Percentiles rank a stretch among this genome's conserved stretches.
Conservation (phyloP, 1,284 basidiomycete genomes). For the Bjerkandera adusta region DNA sequence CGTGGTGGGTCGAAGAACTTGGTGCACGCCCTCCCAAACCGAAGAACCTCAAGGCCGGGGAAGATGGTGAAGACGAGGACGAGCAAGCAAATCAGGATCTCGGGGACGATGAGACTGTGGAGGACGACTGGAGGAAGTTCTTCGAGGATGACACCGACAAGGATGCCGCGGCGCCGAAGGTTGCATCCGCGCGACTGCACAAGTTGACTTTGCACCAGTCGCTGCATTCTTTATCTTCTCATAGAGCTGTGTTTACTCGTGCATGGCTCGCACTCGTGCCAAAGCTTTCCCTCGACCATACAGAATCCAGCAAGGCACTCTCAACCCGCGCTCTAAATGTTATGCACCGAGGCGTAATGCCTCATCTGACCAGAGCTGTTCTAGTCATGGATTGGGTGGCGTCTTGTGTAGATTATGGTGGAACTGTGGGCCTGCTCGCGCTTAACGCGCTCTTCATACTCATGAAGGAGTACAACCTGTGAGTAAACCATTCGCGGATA, state of each 20-base stretch:
- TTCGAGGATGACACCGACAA: slow-evolving; percentile 58
- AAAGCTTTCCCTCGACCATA: slow-evolving; percentile 42
- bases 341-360: slow-evolving; percentile 83
- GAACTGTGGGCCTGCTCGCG: slow-evolving; percentile 85
- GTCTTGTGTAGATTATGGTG: slow-evolving; percentile 83
- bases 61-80: slow-evolving; percentile 35
- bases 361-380: slow-evolving; percentile 78
- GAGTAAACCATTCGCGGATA: slow-evolving; percentile 29
- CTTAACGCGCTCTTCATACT: slow-evolving; percentile 91
- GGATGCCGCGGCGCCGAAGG: slow-evolving; percentile 33
- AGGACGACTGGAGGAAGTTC: slow-evolving; percentile 79
- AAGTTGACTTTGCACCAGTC: slow-evolving; percentile 72
- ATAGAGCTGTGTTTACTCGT: slow-evolving; percentile 76
- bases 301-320: slow-evolving; percentile 40
- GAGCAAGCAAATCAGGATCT: slow-evolving; percentile 36
- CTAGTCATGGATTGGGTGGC: slow-evolving; percentile 95
- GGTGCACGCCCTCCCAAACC: slow-evolving; percentile 55
- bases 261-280: slow-evolving; percentile 77
- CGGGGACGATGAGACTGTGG: slow-evolving; percentile 37
- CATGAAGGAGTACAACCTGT: slow-evolving; percentile 94
- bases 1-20: slow-evolving; percentile 84
- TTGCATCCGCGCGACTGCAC: slow-evolving; percentile 48
- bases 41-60: slow-evolving; percentile 37
- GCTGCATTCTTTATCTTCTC: slow-evolving; percentile 69
- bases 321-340: slow-evolving; percentile 70